phyloP scores from a whole-genome alignment of 257 asterid species.

The Voacanga thouarsii region DNA sequence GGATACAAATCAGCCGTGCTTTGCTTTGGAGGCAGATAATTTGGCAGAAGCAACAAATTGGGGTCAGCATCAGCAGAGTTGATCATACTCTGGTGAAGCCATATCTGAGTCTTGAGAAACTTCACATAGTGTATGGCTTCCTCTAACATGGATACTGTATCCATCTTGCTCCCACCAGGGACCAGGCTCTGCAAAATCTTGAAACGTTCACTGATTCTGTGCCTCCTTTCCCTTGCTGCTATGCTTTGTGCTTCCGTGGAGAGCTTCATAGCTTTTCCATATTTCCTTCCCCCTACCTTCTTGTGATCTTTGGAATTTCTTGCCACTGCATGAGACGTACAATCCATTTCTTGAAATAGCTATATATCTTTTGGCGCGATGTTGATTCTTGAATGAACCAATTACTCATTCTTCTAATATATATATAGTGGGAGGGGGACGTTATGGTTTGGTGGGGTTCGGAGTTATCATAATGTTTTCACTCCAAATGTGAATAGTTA shows the following conservation, averaged over 20 bases:
- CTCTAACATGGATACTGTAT: constrained; percentile 77
- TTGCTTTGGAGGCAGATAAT: not conserved
- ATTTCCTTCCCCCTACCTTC: constrained; percentile 13
- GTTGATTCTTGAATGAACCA: not conserved
- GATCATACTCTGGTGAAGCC: constrained; percentile 61
- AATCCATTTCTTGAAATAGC: not conserved
- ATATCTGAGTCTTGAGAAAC: constrained; percentile 71
- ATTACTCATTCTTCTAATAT: not conserved
- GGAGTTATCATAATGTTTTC: not conserved
- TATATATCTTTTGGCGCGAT: not conserved
- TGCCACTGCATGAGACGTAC: not conserved
- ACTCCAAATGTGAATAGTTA: not conserved
- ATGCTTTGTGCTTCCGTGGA: constrained; percentile 84
- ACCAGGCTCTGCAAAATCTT: constrained; percentile 71
- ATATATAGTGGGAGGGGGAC: not conserved
- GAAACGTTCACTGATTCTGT: constrained; percentile 76
- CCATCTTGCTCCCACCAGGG: constrained; percentile 79
- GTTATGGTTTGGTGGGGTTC: not conserved
- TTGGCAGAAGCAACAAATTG: not conserved
- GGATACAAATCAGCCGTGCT: not conserved
- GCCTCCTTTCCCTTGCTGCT: constrained; percentile 83
- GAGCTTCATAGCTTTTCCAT: constrained; percentile 36
- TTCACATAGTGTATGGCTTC: constrained; percentile 78
- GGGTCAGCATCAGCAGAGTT: constrained; percentile 16
- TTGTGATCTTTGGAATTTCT: constrained; percentile 4